Base-by-base conservation (phyloP, 1,284 basidiomycete genomes). In the Heterobasidion irregulare region DNA sequence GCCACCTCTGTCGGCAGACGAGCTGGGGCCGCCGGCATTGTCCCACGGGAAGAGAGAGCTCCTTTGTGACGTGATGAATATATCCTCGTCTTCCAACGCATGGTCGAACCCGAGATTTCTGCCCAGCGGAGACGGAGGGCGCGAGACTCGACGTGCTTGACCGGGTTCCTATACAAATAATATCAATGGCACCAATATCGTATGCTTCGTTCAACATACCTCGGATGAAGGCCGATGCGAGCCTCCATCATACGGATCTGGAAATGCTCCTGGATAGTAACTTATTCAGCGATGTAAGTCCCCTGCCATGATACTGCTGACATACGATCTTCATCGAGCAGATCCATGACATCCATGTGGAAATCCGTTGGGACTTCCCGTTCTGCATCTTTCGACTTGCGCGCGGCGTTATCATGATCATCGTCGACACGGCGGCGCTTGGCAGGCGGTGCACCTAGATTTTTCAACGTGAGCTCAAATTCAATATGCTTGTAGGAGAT, bases 1-100 rank as follows among this genome's bases (percentile, higher is more conserved):
- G 16, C 41, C 43, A 32, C 65, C 72, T 3, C 65, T 72, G 41
- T 64, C 64, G 38, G 65, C 72, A 3, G 86, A 86, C 10, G 84
- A 86, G 57, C 77, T 85, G 6, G 73, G 72, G 0, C 49, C 46
- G 26, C 82, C 86, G 13, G 86, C 86, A 66, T 90, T 77, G 62
- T 91, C 88, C 89, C 89, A 92, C 5, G 89, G 89, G 66, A 89
- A 89, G 47, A 90, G 67, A 7, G 82, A 80, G 61, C 80, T 86
- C 38, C 77, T 75, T 63, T 89, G 86, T 16, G 84, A 86, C 41
- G 72, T 77, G 47, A 70, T 65, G 50, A 58, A 34, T 16, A 68
- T 64, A 44, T 68, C 63, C 53, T 76, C 71, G 43, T 72, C 66
- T 16, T 63, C 64, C 35, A 35, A n/a, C 33, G 49, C 15, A 15